These are phyloP conservation scores for Talaromyces nanjingensis DNA, from an alignment of 495 filamentous ascomycete genomes.

Conservation along the genomic window DNA sequence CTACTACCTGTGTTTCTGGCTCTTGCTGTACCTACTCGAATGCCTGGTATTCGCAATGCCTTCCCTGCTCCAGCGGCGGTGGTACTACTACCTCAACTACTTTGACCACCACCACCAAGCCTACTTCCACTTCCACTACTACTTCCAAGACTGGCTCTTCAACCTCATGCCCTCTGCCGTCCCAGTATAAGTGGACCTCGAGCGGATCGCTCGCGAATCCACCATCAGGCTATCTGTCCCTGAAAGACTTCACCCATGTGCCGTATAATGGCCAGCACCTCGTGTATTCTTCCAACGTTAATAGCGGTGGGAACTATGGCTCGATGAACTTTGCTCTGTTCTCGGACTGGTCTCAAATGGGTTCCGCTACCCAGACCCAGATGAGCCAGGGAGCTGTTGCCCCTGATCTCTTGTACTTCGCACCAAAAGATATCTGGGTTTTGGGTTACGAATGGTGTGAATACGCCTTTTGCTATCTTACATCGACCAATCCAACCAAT, in stretches of 20 bases:
- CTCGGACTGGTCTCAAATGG: conserved; percentile 48
- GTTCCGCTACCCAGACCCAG: conserved; percentile 41
- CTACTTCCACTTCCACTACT: not conserved
- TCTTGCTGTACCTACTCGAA: conserved; percentile 5
- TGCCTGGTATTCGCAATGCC: conserved; percentile 5
- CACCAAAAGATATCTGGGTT: conserved; percentile 52
- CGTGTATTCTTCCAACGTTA: conserved; percentile 43
- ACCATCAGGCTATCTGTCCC: conserved; percentile 41
- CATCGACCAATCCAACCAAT: conserved; percentile 49
- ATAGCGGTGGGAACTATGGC: conserved; percentile 34
- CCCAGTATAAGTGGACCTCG: conserved; percentile 50
- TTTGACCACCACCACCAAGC: not conserved
- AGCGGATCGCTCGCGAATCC: conserved; percentile 40
- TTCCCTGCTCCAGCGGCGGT: not conserved
- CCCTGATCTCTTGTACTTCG: conserved; percentile 55
- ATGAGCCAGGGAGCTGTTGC: conserved; percentile 48
- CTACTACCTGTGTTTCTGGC: not conserved
- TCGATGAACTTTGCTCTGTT: conserved; percentile 53
- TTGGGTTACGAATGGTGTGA: conserved; percentile 56
- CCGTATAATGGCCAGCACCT: conserved; percentile 47
- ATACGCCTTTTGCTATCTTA: conserved; percentile 51
- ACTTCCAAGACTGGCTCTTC: not conserved
- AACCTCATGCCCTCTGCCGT: conserved; percentile 43
- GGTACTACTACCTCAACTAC: not conserved
- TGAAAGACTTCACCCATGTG: conserved; percentile 54